Percentiles rank a stretch among this genome's conserved stretches.
phyloP scores from a whole-genome alignment of 2,329 filamentous ascomycete genomes.

The Ramularia collo-cygni region DNA sequence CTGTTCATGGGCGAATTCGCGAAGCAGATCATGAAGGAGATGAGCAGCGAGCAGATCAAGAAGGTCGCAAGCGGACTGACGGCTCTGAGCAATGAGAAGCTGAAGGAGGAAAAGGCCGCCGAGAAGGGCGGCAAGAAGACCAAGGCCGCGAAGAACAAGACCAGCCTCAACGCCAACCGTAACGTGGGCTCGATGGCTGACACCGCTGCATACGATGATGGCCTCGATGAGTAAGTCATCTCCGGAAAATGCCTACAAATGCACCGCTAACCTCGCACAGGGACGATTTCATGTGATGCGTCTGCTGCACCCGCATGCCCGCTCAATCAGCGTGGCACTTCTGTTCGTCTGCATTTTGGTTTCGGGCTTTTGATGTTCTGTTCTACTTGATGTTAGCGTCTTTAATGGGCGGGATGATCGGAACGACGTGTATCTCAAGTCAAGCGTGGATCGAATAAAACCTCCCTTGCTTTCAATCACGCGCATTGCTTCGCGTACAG shows the following conservation, averaged over 20 bases:
- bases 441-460: too few species aligned
- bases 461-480: too few species aligned
- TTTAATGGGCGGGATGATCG: too few species aligned
- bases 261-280: conserved; percentile 4
- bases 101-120: conserved; percentile 94
- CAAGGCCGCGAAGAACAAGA: conserved; percentile 95
- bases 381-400: too few species aligned
- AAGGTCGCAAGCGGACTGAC: conserved; percentile 84
- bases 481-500: too few species aligned
- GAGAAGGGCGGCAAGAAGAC: conserved; percentile 95
- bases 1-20: conserved; percentile 86
- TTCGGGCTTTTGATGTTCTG: too few species aligned
- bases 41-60: conserved; percentile 92
- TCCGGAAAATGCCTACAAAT: neutral
- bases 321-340: too few species aligned
- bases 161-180: conserved; percentile 63
- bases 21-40: conserved; percentile 78
- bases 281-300: conserved; percentile 14
- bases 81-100: conserved; percentile 92
- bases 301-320: too few species aligned
- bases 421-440: too few species aligned
- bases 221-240: conserved; percentile 70
- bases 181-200: conserved; percentile 55
- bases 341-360: too few species aligned
- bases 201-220: conserved; percentile 69